Base-by-base conservation (phyloP, 768 basidiomycete genomes). In the Paxillus involutus region DNA sequence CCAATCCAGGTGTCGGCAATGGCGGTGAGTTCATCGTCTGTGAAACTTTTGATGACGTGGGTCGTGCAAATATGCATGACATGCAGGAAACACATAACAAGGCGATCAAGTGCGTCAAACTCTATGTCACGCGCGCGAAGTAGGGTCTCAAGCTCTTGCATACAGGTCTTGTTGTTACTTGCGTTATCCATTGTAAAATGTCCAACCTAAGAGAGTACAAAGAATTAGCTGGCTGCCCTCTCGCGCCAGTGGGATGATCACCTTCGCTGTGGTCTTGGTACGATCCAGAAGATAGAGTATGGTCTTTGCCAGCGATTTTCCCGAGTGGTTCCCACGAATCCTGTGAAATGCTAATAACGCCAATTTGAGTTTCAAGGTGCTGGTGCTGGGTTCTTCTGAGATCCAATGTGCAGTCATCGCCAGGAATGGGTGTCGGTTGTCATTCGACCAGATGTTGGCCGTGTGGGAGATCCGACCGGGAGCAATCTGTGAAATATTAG, bases 21-120 rank as follows among this genome's bases (percentile, higher is more conserved):
- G 21, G 21, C 3, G 21, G 21, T 21, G 21, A 21, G 21, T 21
- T 21, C 21, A 21, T 21, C 3, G 21, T 21, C 21, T 21, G 21
- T 21, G 21, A 21, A 21, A 21, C 45, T 35, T 14, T 42, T 33
- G 16, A 57, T 44, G 11, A 56, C 63, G n/a, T n/a, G n/a, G n/a
- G n/a, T n/a, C n/a, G n/a, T n/a, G n/a, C n/a, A n/a, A n/a, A n/a
- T n/a, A n/a, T n/a, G 59, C 3, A 63, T 52, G 29, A 66, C 50
- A 32, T 66, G 60, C 0, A 60, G 60, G 37, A 66, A 60, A 44
- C 64, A 63, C 32, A 53, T 53, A 39, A 64, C n/a, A n/a, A n/a
- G n/a, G n/a, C n/a, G n/a, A n/a, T n/a, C n/a, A n/a, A n/a, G n/a
- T n/a, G n/a, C n/a, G 26, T 64, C 33, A n/a, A 63, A 62, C 3